phyloP scores from a whole-genome alignment of 2,329 filamentous ascomycete species.

The Venturia nashicola region DNA sequence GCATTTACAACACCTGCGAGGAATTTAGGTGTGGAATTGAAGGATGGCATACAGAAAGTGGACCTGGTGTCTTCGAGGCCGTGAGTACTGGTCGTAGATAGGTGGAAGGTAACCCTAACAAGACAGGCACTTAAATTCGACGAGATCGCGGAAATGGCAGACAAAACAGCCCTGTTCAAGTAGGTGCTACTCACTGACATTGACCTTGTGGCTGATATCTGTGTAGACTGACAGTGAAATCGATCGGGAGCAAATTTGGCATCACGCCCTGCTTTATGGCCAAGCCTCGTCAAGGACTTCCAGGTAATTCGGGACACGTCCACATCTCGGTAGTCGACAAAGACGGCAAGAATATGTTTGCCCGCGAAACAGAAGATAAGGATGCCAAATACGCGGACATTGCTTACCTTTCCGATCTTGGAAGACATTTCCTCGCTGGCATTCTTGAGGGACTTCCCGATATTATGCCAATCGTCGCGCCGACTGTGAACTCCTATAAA shows the following conservation, averaged over 20 bases:
- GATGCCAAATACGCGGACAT: constrained; percentile 64
- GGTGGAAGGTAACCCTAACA: background rate
- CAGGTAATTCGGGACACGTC: constrained; percentile 92
- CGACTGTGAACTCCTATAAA: constrained; percentile 97
- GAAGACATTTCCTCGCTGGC: constrained; percentile 86
- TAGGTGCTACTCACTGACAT: constrained; percentile 21
- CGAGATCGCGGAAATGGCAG: constrained; percentile 80
- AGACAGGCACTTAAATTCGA: constrained; percentile 67
- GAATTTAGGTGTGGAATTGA: constrained; percentile 73
- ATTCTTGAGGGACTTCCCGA: constrained; percentile 80
- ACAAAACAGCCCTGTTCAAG: constrained; percentile 88
- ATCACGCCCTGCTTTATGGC: constrained; percentile 99
- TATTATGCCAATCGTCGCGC: constrained; percentile 89
- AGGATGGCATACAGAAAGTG: constrained; percentile 92
- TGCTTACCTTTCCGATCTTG: constrained; percentile 70
- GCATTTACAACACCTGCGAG: constrained; percentile 68
- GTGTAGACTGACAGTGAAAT: constrained; percentile 68
- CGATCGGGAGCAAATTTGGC: constrained; percentile 71
- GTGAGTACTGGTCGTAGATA: constrained; percentile 28
- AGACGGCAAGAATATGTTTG: constrained; percentile 70
- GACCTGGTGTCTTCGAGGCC: constrained; percentile 89
- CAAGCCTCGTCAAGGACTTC: constrained; percentile 80
- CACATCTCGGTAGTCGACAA: constrained; percentile 79
- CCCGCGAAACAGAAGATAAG: constrained; percentile 57
- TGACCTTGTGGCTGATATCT: background rate